Conservation (phyloP, 345 rosid genomes). For the Eutrema japonicum region DNA sequence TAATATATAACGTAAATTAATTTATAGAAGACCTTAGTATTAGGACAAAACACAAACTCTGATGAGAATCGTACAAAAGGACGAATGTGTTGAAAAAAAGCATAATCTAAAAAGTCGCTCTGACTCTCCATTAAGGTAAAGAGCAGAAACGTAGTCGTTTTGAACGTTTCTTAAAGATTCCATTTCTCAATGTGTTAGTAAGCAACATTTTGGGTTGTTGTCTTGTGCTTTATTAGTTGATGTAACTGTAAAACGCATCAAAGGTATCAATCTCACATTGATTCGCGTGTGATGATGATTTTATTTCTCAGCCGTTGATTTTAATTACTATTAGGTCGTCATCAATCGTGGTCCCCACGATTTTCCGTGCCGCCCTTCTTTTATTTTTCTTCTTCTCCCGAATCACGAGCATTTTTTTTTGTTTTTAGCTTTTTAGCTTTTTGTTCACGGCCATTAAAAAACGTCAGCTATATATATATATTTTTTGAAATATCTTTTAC, state of each 20-base stretch:
- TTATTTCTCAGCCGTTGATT: conserved; percentile 32
- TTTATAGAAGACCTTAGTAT: too few relatives aligned
- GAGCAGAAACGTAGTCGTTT: conserved; percentile 30
- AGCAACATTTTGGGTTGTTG: conserved; percentile 21
- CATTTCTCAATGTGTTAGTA: conserved; percentile 39
- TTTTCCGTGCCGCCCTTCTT: conserved; percentile 32
- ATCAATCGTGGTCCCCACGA: conserved; percentile 42
- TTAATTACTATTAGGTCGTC: conserved; percentile 21
- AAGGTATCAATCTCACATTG: conserved; percentile 42
- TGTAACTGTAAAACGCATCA: conserved; percentile 41
- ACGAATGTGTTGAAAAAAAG: conserved; percentile 29
- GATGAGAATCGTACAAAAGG: conserved; percentile 40
- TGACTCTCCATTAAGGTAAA: conserved; percentile 9
- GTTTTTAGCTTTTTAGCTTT: conserved; percentile 16
- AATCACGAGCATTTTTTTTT: conserved; percentile 23
- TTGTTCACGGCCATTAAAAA: conserved; percentile 30
- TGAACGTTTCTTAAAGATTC: conserved; percentile 16
- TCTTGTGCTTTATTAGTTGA: conserved; percentile 37
- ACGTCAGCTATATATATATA: background rate
- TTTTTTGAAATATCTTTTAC: background rate
- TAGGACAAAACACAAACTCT: conserved; percentile 30
- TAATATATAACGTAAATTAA: too few relatives aligned
- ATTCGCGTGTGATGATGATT: conserved; percentile 44
- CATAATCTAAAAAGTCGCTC: conserved; percentile 11
- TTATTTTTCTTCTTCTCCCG: conserved; percentile 21